These are phyloP conservation scores for Eucalyptus sp. DNA, from an alignment of 345 rosid species.

Conservation along the genomic window DNA sequence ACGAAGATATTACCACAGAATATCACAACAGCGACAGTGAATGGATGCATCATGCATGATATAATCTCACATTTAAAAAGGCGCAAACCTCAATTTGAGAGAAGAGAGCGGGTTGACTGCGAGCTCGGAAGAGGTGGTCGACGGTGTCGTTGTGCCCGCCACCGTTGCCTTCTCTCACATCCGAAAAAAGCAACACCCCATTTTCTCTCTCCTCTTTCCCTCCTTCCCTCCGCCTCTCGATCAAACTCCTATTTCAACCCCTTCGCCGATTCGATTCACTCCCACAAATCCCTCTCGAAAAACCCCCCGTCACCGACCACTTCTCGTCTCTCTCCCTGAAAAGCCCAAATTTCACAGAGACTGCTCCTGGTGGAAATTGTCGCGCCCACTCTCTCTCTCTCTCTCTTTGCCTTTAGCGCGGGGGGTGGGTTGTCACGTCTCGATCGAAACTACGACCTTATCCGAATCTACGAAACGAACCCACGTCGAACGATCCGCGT, in stretches of 20 bases:
- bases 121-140: conserved; percentile 47
- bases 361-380: too few relatives aligned
- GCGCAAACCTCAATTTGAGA: too few relatives aligned
- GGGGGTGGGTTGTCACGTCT: too few relatives aligned
- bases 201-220: not conserved
- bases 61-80: too few relatives aligned
- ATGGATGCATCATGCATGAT: too few relatives aligned
- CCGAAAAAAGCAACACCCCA: conserved; percentile 55
- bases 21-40: too few relatives aligned
- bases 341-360: not conserved
- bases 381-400: too few relatives aligned
- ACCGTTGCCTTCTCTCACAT: conserved; percentile 2
- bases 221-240: not conserved
- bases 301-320: not conserved
- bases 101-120: conserved; percentile 29
- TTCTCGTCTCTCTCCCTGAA: not conserved
- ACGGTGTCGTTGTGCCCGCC: conserved; percentile 50
- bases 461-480: too few relatives aligned
- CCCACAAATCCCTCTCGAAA: not conserved
- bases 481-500: too few relatives aligned
- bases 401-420: too few relatives aligned
- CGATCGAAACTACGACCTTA: too few relatives aligned
- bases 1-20: accelerated
- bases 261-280: too few relatives aligned
- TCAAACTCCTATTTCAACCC: not conserved